phyloP scores from a whole-genome alignment of 2,329 filamentous ascomycete genomes.

The Pleomassaria siparia region DNA sequence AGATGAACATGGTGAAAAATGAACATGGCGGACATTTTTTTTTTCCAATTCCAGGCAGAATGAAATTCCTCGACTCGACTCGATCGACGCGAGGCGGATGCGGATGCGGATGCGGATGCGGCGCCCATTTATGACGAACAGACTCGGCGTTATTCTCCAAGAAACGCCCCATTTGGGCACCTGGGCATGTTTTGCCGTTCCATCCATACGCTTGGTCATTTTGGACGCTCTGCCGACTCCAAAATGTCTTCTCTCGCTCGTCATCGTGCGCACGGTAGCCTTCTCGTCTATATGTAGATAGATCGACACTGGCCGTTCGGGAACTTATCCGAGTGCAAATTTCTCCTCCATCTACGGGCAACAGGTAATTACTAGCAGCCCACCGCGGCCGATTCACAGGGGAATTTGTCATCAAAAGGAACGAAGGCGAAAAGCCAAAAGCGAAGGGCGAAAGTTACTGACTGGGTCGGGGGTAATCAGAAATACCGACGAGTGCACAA shows the following conservation, averaged over 20 bases:
- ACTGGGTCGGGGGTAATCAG: not conserved
- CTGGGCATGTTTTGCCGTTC: not conserved
- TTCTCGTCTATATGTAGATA: not conserved
- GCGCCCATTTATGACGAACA: not conserved
- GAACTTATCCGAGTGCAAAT: not conserved
- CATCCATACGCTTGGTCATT: not conserved
- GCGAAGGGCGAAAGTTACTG: not conserved
- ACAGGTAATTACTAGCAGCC: too few relatives aligned
- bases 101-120: not conserved
- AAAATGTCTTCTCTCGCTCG: not conserved
- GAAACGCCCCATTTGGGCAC: too few relatives aligned
- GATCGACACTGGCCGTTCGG: not conserved
- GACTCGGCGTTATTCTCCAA: too few relatives aligned
- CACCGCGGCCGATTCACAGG: not conserved
- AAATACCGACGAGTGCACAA: not conserved
- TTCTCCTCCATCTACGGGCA: not conserved
- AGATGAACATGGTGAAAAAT: too few relatives aligned
- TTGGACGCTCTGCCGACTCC: too few relatives aligned
- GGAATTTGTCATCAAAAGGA: not conserved
- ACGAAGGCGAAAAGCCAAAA: not conserved
- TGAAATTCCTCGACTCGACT: not conserved
- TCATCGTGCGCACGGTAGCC: not conserved
- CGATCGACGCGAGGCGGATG: too few relatives aligned
- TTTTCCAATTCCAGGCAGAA: not conserved
- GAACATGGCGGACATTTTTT: not conserved